phyloP scores from a whole-genome alignment of 345 rosid species.

The Linum trigynum region DNA sequence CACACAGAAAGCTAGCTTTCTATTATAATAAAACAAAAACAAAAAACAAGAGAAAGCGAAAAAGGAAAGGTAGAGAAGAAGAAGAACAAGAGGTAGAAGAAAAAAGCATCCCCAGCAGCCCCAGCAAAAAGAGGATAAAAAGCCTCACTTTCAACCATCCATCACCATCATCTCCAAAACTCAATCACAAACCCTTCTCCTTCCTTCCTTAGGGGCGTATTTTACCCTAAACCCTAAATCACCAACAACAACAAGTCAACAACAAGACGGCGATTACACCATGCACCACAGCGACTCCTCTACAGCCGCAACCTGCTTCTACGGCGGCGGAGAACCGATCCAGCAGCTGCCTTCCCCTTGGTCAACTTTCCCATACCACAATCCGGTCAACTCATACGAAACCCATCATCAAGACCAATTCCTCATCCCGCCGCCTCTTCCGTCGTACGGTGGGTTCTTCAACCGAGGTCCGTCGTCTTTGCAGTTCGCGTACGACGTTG shows the following conservation, averaged over 20 bases:
- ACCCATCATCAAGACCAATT: slow-evolving; percentile 54
- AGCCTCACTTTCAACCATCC: background rate
- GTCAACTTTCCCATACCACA: slow-evolving; percentile 47
- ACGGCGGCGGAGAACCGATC: slow-evolving; percentile 32
- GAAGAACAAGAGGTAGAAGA: too few relatives aligned
- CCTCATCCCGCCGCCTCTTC: slow-evolving; percentile 47
- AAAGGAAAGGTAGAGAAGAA: too few relatives aligned
- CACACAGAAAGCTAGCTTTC: too few relatives aligned
- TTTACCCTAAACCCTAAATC: slow-evolving; percentile 21
- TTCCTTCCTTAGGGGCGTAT: background rate
- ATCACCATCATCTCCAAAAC: background rate
- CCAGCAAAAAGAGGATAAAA: background rate
- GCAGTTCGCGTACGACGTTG: slow-evolving; percentile 58
- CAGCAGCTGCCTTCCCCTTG: slow-evolving; percentile 26
- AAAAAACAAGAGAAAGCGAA: too few relatives aligned
- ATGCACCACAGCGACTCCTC: slow-evolving; percentile 17
- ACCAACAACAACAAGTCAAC: too few relatives aligned
- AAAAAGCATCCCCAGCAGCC: too few relatives aligned
- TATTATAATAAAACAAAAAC: too few relatives aligned
- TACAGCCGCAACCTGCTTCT: slow-evolving; percentile 25
- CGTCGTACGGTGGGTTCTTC: slow-evolving; percentile 47
- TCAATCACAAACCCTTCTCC: background rate
- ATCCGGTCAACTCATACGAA: slow-evolving; percentile 46
- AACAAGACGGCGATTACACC: too few relatives aligned
- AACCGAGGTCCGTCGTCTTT: slow-evolving; percentile 46